A percentile compares a stretch with the other conserved stretches of the same genome.
Evolutionary conservation across 1,284 basidiomycete species (phyloP).

Genomic region (Singerocomus inundabilis): DNA sequence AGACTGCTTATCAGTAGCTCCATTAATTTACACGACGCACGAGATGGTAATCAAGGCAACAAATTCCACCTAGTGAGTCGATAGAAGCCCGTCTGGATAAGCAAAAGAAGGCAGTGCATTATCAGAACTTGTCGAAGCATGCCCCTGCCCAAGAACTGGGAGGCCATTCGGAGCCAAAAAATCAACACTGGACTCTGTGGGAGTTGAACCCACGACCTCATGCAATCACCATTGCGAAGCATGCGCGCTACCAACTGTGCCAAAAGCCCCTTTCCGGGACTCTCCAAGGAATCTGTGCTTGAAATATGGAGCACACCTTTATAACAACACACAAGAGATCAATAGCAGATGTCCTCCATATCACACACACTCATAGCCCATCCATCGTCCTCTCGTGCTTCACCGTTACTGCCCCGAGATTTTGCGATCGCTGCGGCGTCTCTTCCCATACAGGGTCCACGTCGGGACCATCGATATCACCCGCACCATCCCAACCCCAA

Average conservation of each 20-base stretch:
- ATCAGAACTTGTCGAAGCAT: too few relatives aligned
- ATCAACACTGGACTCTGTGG: slow-evolving; percentile 39
- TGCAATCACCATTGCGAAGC: slow-evolving; percentile 35
- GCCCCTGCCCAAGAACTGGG: too few relatives aligned
- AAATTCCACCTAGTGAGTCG: too few relatives aligned
- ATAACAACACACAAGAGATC: too few relatives aligned
- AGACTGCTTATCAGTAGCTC: too few relatives aligned
- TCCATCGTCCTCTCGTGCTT: slow-evolving; percentile 66
- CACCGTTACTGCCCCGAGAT: slow-evolving; percentile 62
- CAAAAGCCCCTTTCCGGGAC: slow-evolving; percentile 24
- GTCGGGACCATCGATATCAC: slow-evolving; percentile 91
- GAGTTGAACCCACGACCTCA: slow-evolving; percentile 41
- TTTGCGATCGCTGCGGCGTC: slow-evolving; percentile 69
- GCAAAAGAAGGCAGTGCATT: too few relatives aligned
- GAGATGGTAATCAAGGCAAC: too few relatives aligned
- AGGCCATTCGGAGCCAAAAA: background rate
- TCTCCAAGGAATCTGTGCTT: too few relatives aligned
- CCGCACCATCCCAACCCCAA: slow-evolving; percentile 98
- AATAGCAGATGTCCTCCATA: too few relatives aligned
- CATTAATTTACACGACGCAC: too few relatives aligned
- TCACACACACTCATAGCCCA: slow-evolving; percentile 12
- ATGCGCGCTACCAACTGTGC: slow-evolving; percentile 42
- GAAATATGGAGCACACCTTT: too few relatives aligned
- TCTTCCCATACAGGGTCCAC: slow-evolving; percentile 95
- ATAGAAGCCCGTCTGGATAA: too few relatives aligned